Evolutionary conservation across 441 rosid genomes (phyloP), one percentile per base, ranked within the genome.

Genomic region (Gossypium trilobum): DNA sequence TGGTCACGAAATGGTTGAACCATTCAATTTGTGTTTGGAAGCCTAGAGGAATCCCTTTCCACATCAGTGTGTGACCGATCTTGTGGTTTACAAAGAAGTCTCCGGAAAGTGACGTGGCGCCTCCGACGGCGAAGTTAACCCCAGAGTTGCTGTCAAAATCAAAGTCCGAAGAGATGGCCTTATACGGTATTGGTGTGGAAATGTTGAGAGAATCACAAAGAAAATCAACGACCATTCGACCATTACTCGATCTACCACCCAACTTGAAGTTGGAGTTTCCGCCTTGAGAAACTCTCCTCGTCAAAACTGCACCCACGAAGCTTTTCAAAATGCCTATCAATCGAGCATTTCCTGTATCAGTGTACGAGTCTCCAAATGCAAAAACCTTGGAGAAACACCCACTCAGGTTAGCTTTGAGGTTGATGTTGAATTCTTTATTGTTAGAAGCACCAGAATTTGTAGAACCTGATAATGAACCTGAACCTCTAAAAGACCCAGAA

Each of bases 361-460:
- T 84, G 55, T 36, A 82, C 3, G 88, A 79, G 70, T 78, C 84
- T 20, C 88, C 87, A 33, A 84, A 84, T 5, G 85, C 85, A 58
- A 20, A 84, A 33, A 82, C 72, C 67, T 82, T 80, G 29, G 36
- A 1, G 72, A 84, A 84, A 25, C 16, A 16, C 54, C 77, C 84
- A 29, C 60, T 25, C 5, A 77, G 9, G 52, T 63, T 19, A 7
- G n/a, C 23, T 39, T 63, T 42, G 48, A 8, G 11, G 16, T 19
- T 20, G 31, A 19, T 19, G 29, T 19, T 39, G 52, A 19, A 5
- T 39, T 58, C 63, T 13, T 23, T 29, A 5, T 8, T 13, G 20
- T 5, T 23, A 3, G 63, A 27, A 8, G 55, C 22, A 2, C 4
- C 16, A 6, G 14, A 4, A 58, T 58, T 13, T 2, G 2, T 4